Percentiles rank a stretch among this genome's conserved stretches.
Conservation (phyloP, 2,329 filamentous ascomycete genomes). For the Fusarium xyrophilum region DNA sequence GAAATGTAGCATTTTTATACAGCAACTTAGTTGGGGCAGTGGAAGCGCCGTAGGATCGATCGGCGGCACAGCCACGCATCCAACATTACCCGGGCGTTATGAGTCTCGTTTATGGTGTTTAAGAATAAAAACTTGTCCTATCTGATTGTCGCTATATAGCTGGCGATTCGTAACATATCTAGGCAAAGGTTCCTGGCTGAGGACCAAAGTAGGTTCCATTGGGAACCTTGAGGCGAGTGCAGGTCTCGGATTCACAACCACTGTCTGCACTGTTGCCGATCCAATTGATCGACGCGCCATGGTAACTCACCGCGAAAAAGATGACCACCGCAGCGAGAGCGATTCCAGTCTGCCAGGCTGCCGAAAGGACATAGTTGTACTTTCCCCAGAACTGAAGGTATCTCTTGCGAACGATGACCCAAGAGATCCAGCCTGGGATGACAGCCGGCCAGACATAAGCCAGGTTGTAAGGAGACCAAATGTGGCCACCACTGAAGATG, state of each 20-base stretch:
- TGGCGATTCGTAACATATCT: neutral
- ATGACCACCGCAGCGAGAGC: constrained; percentile 57
- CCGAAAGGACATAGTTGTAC: constrained; percentile 57
- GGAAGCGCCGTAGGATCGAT: neutral
- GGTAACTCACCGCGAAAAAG: constrained; percentile 56
- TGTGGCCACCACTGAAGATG: constrained; percentile 51
- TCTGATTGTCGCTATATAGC: no score
- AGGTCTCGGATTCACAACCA: constrained; percentile 40
- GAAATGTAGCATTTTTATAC: neutral
- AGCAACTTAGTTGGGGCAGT: neutral
- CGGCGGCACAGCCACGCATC: neutral
- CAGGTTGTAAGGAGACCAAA: constrained; percentile 55
- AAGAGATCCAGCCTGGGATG: constrained; percentile 55
- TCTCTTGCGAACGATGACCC: constrained; percentile 53
- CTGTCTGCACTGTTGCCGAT: constrained; percentile 51
- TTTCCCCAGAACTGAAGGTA: constrained; percentile 59
- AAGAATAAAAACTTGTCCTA: neutral
- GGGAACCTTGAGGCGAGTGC: constrained; percentile 35
- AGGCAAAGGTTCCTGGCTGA: constrained; percentile 23
- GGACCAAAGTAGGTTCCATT: constrained; percentile 45
- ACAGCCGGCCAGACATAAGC: constrained; percentile 57
- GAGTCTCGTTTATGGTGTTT: neutral
- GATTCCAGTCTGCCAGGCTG: constrained; percentile 54
- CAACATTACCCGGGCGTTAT: neutral
- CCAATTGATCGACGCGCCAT: constrained; percentile 50